Conservation (phyloP, 2,329 filamentous ascomycete genomes). For the Penicillium sp. region DNA sequence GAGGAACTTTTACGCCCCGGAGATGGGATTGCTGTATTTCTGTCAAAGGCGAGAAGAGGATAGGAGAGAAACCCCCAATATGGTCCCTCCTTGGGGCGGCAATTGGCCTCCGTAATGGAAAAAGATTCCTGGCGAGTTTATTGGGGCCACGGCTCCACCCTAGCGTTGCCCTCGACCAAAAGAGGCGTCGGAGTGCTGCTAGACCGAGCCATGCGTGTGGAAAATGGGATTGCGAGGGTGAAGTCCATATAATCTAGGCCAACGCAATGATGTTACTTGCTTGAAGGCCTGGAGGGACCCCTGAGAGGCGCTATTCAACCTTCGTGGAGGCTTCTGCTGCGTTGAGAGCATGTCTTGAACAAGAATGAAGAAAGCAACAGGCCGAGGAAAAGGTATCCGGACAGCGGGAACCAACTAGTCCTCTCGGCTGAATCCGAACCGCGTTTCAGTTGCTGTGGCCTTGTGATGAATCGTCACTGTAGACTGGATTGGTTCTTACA, state of each 20-base stretch:
- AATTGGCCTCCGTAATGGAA: constrained; percentile 23
- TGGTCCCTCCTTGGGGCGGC: constrained; percentile 10
- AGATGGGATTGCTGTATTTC: neutral
- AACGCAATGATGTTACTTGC: neutral
- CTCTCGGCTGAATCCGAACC: neutral
- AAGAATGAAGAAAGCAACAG: neutral
- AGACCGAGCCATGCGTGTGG: neutral
- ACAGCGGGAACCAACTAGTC: neutral
- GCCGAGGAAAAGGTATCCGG: neutral
- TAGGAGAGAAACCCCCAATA: constrained; percentile 9
- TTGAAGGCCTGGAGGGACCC: neutral
- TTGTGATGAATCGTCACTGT: neutral
- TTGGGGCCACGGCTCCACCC: constrained; percentile 22
- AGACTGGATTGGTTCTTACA: neutral
- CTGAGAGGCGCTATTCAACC: neutral
- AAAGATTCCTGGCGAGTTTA: constrained; percentile 22
- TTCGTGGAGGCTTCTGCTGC: neutral
- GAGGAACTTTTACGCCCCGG: neutral
- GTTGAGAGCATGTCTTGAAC: neutral
- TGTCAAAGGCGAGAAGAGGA: constrained; percentile 3
- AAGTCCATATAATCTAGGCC: neutral
- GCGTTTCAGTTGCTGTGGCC: neutral
- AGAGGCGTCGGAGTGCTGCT: neutral
- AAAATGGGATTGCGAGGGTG: no score
- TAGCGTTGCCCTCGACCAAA: neutral